A percentile compares a stretch with the other conserved stretches of the same genome.
Evolutionary conservation across 352 stramenopile species (phyloP).

Genomic region (Thalassiosira oceanica): DNA sequence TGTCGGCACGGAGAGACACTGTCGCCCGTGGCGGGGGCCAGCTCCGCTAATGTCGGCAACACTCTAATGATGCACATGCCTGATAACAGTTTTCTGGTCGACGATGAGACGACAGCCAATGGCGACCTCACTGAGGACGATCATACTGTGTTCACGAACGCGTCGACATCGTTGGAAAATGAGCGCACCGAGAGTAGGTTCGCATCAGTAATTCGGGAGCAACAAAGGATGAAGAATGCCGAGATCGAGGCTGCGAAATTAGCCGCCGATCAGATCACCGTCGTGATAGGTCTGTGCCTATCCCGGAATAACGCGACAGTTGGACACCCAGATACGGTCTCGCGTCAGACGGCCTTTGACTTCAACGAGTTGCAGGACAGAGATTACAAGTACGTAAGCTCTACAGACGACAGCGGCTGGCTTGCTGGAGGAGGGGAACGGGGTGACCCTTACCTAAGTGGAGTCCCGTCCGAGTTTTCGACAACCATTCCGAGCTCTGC

Average conservation of each 20-base stretch:
- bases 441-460: constrained; percentile 23
- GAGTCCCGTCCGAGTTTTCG: constrained; percentile 1
- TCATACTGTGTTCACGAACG: constrained; percentile 17
- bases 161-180: constrained; percentile 13
- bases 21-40: not conserved
- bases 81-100: constrained; percentile 11
- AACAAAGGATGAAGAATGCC: constrained; percentile 12
- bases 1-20: constrained; percentile 3
- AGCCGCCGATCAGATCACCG: constrained; percentile 10
- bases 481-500: not conserved
- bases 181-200: constrained; percentile 21
- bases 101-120: constrained; percentile 6
- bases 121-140: not conserved
- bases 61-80: too few species aligned
- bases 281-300: constrained; percentile 76
- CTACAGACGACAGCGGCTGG: constrained; percentile 73
- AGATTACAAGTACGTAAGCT: constrained; percentile 81
- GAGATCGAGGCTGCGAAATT: constrained; percentile 1
- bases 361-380: constrained; percentile 83
- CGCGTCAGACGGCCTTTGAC: constrained; percentile 79
- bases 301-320: constrained; percentile 54
- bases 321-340: constrained; percentile 77
- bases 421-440: constrained; percentile 74
- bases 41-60: not conserved
- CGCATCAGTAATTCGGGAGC: constrained; percentile 17